Percentiles rank a stretch among this genome's conserved stretches.
These are phyloP conservation scores for Agaricales sp. DNA, from an alignment of 1,284 basidiomycete genomes.

Conservation along the genomic window DNA sequence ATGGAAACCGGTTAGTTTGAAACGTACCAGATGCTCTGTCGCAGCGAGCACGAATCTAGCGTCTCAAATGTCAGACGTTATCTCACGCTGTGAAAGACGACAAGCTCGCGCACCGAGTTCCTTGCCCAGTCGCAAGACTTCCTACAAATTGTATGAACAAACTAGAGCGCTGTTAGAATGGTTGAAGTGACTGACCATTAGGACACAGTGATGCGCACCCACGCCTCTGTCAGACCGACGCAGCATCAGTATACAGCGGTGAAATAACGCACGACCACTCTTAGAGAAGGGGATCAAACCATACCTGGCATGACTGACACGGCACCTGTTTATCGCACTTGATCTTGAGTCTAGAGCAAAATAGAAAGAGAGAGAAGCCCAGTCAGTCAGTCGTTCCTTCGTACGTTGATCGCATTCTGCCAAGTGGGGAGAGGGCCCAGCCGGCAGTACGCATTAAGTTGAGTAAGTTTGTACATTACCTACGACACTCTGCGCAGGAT, in stretches of 20 bases:
- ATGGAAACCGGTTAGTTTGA: too few species aligned
- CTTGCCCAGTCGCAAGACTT: slow-evolving; percentile 52
- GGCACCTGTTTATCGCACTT: slow-evolving; percentile 72
- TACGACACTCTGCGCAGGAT: slow-evolving; percentile 50
- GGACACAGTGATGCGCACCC: slow-evolving; percentile 64
- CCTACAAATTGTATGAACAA: slow-evolving; percentile 22
- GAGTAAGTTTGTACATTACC: slow-evolving; percentile 36
- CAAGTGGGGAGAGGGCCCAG: too few species aligned
- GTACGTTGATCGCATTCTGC: too few species aligned
- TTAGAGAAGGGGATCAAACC: too few species aligned
- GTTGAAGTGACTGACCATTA: slow-evolving; percentile 35
- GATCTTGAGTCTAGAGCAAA: slow-evolving; percentile 46
- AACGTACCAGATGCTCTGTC: slow-evolving; percentile 46
- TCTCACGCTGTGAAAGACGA: too few species aligned
- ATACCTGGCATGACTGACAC: slow-evolving; percentile 56
- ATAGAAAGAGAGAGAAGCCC: slow-evolving; percentile 4
- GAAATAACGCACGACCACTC: too few species aligned
- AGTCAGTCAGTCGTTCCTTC: too few species aligned
- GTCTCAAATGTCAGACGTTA: too few species aligned
- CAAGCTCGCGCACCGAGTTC: slow-evolving; percentile 48
- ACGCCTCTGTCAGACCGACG: slow-evolving; percentile 28
- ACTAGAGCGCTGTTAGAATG: slow-evolving; percentile 1
- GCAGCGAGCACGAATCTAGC: slow-evolving; percentile 63
- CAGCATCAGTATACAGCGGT: slow-evolving; percentile 10
- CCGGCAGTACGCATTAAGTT: slow-evolving; percentile 7